These are phyloP conservation scores for Ascodesmis nigricans DNA, from an alignment of 495 filamentous ascomycete genomes.

Conservation along the genomic window DNA sequence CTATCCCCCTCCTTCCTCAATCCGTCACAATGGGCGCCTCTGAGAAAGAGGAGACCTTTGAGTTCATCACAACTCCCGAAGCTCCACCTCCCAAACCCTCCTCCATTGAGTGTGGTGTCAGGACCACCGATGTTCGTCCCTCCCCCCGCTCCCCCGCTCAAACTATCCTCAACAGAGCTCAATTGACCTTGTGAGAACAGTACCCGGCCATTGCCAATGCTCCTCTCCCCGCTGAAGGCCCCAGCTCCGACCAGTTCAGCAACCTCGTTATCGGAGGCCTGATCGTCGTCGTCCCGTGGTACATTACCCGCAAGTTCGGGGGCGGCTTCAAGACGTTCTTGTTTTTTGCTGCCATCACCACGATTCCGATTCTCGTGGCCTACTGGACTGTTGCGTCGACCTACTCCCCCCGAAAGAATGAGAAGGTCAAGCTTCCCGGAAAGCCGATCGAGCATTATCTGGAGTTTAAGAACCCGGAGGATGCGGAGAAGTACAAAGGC, in stretches of 20 bases:
- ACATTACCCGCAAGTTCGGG: slow-evolving; percentile 43
- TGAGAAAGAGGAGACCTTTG: slow-evolving; percentile 34
- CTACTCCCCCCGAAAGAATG: slow-evolving; percentile 50
- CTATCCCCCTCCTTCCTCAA: slow-evolving; percentile 1
- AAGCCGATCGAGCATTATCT: slow-evolving; percentile 68
- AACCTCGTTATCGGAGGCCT: slow-evolving; percentile 38
- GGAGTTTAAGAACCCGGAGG: slow-evolving; percentile 53
- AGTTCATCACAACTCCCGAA: slow-evolving; percentile 59
- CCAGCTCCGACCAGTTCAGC: slow-evolving; percentile 47
- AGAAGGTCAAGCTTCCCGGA: slow-evolving; percentile 54
- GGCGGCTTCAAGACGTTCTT: slow-evolving; percentile 49
- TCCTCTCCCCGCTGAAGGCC: slow-evolving; percentile 54
- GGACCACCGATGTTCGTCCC: slow-evolving; percentile 42
- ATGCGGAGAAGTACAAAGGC: slow-evolving; percentile 51
- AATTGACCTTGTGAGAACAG: slow-evolving; percentile 32
- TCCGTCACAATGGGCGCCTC: slow-evolving; percentile 25
- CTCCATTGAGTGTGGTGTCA: slow-evolving; percentile 48
- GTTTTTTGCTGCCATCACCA: slow-evolving; percentile 44
- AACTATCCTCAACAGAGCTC: too few species aligned
- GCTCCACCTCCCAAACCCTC: slow-evolving; percentile 32
- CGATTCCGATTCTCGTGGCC: slow-evolving; percentile 41
- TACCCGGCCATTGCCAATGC: slow-evolving; percentile 60
- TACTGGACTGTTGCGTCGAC: slow-evolving; percentile 50
- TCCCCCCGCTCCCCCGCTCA: slow-evolving; percentile 5
- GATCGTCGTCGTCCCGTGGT: slow-evolving; percentile 38